Evolutionary conservation across 306 rosid species (phyloP).

Genomic region (Sophora flavescens): DNA sequence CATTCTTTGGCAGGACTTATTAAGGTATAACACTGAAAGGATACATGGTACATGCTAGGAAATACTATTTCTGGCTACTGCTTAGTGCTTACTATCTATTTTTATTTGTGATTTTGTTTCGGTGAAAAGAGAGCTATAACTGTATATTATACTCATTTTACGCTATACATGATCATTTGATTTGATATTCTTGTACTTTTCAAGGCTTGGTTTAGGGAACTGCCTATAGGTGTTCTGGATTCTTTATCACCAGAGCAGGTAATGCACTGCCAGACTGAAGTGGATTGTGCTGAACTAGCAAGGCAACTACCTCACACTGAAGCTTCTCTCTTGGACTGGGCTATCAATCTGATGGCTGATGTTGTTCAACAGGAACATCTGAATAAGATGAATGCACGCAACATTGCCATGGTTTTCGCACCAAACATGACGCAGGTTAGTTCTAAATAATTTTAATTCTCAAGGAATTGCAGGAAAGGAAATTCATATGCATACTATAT

Average conservation of each 20-base stretch:
- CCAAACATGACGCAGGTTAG: slow-evolving; percentile 89
- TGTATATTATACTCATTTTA: neutral
- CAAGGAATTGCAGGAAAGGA: neutral
- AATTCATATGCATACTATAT: neutral
- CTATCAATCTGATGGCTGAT: slow-evolving; percentile 86
- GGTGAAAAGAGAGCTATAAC: neutral
- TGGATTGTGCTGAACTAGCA: slow-evolving; percentile 67
- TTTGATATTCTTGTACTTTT: slow-evolving; percentile 29
- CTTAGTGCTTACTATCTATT: neutral
- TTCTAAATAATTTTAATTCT: neutral
- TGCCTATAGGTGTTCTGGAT: slow-evolving; percentile 75
- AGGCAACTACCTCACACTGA: slow-evolving; percentile 66
- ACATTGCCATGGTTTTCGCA: slow-evolving; percentile 85
- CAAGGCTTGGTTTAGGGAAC: slow-evolving; percentile 89
- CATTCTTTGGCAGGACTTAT: slow-evolving; percentile 81
- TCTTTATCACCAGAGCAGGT: slow-evolving; percentile 71
- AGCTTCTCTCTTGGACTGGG: slow-evolving; percentile 78
- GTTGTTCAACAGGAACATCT: slow-evolving; percentile 74
- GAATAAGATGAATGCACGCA: slow-evolving; percentile 82
- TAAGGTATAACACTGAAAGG: slow-evolving; percentile 57
- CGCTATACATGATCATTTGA: slow-evolving; percentile 18
- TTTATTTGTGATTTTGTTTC: neutral
- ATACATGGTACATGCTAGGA: neutral
- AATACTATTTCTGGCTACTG: slow-evolving; percentile 21
- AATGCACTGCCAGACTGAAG: slow-evolving; percentile 75